phyloP scores from a whole-genome alignment of 139 green algal species.

The Astrephomene gubernaculifera region DNA sequence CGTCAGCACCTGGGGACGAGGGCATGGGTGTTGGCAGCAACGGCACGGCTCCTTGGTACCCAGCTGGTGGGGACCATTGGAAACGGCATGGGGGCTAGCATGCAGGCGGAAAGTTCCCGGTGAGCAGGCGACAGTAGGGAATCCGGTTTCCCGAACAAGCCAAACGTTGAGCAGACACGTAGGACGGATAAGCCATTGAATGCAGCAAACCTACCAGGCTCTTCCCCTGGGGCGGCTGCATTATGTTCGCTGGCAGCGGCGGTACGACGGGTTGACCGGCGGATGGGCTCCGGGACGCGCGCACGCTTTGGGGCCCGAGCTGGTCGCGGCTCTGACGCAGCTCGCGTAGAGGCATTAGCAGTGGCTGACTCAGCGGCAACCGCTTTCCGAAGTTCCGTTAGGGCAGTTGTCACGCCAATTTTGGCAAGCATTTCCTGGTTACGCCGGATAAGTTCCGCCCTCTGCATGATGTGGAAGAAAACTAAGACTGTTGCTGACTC shows the following conservation, averaged over 20 bases:
- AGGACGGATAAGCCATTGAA: too few species aligned
- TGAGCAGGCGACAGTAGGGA: not conserved
- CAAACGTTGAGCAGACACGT: not conserved
- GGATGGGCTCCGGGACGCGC: conserved; percentile 1
- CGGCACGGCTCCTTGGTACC: too few species aligned
- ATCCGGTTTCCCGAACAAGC: not conserved
- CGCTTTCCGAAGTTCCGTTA: not conserved
- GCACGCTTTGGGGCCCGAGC: not conserved
- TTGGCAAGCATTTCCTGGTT: conserved; percentile 59
- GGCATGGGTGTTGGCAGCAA: too few species aligned
- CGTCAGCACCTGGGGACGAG: too few species aligned
- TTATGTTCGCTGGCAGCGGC: not conserved
- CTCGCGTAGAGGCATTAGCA: too few species aligned
- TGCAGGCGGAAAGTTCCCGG: not conserved
- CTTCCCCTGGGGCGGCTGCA: not conserved
- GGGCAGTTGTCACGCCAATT: conserved; percentile 46
- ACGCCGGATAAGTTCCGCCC: conserved; percentile 53
- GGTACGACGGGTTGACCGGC: not conserved
- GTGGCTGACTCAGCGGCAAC: too few species aligned
- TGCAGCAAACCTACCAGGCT: not conserved
- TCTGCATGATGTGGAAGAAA: conserved; percentile 21
- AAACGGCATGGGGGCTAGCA: not conserved
- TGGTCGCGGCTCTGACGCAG: not conserved
- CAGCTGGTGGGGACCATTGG: too few species aligned
- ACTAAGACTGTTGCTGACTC: not conserved